Conservation (phyloP, 140 eudicot genomes). For the Anethum foeniculum region DNA sequence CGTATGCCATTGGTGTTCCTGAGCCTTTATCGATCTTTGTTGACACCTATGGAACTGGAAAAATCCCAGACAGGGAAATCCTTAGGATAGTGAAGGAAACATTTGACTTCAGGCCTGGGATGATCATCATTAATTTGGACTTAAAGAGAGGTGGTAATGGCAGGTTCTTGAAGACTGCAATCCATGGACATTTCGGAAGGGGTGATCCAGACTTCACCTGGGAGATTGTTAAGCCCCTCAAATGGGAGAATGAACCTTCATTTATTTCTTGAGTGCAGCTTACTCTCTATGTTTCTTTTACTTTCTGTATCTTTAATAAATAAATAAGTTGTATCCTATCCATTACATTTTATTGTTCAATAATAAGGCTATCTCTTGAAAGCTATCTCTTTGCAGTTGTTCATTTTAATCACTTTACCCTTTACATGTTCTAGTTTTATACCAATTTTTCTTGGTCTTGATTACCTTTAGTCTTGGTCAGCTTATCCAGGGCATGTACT, state of each 20-base stretch:
- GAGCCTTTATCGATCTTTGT: conserved; percentile 40
- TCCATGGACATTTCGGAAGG: conserved; percentile 41
- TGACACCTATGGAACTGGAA: conserved; percentile 39
- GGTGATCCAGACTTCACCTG: conserved; percentile 26
- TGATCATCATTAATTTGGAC: conserved; percentile 38
- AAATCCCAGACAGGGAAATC: conserved; percentile 32
- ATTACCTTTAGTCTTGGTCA: too few relatives aligned
- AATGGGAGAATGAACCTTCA: background rate
- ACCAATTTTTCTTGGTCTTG: background rate
- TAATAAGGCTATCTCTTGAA: background rate
- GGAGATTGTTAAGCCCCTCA: conserved; percentile 4
- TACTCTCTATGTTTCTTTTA: background rate
- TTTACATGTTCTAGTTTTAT: too few relatives aligned
- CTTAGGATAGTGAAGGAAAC: conserved; percentile 33
- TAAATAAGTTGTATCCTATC: background rate
- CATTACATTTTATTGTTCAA: background rate
- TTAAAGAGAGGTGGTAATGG: conserved; percentile 30
- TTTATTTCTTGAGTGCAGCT: background rate
- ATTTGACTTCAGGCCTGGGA: conserved; percentile 36
- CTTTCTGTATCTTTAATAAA: background rate
- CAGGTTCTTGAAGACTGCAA: conserved; percentile 38
- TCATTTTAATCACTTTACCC: background rate
- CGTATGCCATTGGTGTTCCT: conserved; percentile 44
- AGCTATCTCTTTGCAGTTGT: background rate
- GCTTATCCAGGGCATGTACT: too few relatives aligned